phyloP scores from a whole-genome alignment of 2,329 filamentous ascomycete species.

The Paraphaeosphaeria sporulosa region DNA sequence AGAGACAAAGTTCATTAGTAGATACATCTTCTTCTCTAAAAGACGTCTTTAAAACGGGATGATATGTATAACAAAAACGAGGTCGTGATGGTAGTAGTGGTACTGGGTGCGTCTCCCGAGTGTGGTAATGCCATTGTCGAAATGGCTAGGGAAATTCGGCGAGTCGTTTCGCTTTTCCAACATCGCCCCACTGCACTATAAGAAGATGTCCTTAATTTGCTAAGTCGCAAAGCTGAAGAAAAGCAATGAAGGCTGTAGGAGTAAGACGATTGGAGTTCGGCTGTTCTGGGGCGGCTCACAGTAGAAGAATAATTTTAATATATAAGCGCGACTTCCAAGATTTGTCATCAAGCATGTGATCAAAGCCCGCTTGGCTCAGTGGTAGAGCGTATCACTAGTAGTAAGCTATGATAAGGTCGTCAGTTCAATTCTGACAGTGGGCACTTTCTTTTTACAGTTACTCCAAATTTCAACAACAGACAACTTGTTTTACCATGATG shows the following conservation, averaged over 20 bases:
- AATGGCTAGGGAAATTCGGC: neutral
- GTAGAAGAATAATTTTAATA: neutral
- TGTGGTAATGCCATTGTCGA: no score
- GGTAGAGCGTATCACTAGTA: slow-evolving; percentile 21
- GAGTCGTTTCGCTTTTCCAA: neutral
- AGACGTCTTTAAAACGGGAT: no score
- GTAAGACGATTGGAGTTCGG: neutral
- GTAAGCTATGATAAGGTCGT: slow-evolving; percentile 14
- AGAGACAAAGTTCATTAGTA: no score
- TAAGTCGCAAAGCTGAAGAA: neutral
- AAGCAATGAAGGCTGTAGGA: neutral
- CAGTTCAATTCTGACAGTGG: slow-evolving; percentile 16
- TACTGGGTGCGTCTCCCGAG: no score
- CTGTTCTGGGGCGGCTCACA: neutral
- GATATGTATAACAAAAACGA: no score
- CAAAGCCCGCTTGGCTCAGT: slow-evolving; percentile 16
- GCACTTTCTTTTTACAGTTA: slow-evolving; percentile 4
- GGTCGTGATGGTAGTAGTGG: no score
- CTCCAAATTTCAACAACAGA: no score
- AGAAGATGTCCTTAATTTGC: no score
- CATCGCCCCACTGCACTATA: neutral
- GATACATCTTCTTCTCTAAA: no score
- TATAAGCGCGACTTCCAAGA: neutral
- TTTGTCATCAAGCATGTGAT: slow-evolving; percentile 4
- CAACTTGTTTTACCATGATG: no score